These are phyloP conservation scores for Botrytis medusae DNA, from an alignment of 2,329 filamentous ascomycete species.

Conservation along the genomic window DNA sequence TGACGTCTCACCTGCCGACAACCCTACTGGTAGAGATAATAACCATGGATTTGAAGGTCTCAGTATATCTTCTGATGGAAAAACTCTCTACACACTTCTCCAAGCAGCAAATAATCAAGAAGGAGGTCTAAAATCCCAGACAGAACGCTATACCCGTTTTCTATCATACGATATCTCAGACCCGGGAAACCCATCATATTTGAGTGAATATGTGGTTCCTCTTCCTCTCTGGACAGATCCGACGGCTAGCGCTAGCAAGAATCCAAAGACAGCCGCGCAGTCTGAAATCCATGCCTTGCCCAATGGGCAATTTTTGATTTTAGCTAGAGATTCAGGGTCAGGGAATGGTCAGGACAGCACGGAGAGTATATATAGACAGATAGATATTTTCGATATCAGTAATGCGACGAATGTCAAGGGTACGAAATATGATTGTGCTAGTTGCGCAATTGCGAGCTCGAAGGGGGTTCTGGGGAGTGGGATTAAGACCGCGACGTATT, in stretches of 20 bases:
- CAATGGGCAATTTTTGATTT: constrained; percentile 63
- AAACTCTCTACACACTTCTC: constrained; percentile 62
- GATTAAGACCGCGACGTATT: constrained; percentile 61
- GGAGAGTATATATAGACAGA: constrained; percentile 62
- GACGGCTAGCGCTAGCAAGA: constrained; percentile 43
- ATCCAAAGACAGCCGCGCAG: constrained; percentile 60
- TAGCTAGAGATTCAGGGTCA: constrained; percentile 61
- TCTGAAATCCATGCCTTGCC: constrained; percentile 67
- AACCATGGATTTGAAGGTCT: constrained; percentile 76
- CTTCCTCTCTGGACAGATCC: constrained; percentile 59
- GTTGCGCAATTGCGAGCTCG: constrained; percentile 40
- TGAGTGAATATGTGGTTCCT: constrained; percentile 64
- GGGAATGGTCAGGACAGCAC: constrained; percentile 57
- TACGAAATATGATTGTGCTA: constrained; percentile 42
- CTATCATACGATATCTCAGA: constrained; percentile 62
- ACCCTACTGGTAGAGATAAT: constrained; percentile 63
- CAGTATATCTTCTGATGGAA: constrained; percentile 61
- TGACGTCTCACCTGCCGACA: constrained; percentile 53
- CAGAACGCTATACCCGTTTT: constrained; percentile 58
- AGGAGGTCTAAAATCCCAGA: constrained; percentile 55
- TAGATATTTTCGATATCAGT: constrained; percentile 67
- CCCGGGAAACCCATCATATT: constrained; percentile 46
- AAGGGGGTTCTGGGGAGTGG: constrained; percentile 54
- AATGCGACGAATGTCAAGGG: constrained; percentile 61
- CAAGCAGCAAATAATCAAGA: constrained; percentile 66